Percentiles rank a stretch among this genome's conserved stretches.
Evolutionary conservation across 306 rosid species (phyloP).

Genomic region (Herpetospermum pedunculosum): DNA sequence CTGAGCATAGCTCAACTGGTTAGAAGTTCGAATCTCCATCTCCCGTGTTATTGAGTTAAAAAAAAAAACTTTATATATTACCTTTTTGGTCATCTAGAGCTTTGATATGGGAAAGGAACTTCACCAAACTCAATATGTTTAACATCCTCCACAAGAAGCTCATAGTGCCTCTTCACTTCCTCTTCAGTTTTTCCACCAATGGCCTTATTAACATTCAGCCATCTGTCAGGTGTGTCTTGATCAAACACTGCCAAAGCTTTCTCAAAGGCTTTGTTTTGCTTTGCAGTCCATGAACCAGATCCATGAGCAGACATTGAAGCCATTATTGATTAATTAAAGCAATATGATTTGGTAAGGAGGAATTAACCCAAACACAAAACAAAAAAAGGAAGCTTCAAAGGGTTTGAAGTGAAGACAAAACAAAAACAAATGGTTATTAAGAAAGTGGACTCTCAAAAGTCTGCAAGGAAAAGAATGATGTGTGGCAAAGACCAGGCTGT

Average conservation of each 20-base stretch:
- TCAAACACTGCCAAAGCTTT: conserved; percentile 24
- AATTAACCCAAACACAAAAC: neutral
- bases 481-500: neutral
- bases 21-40: no score
- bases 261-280: neutral
- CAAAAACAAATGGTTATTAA: no score
- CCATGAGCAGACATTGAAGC: neutral
- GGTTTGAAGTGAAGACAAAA: neutral
- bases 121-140: neutral
- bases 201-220: conserved; percentile 30
- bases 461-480: neutral
- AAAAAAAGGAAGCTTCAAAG: neutral
- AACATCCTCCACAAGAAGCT: neutral
- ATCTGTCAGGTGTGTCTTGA: conserved; percentile 27
- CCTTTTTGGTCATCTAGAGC: neutral
- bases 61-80: no score
- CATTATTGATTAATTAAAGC: no score
- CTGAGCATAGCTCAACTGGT: no score
- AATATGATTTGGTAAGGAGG: no score
- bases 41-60: no score
- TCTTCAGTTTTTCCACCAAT: conserved; percentile 22
- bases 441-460: neutral
- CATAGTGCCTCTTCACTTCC: neutral
- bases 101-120: neutral
- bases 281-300: neutral